Evolutionary conservation across 108 stramenopile species (phyloP), one percentile per base, ranked within the genome.

Genomic region (Cylindrotheca fusiformis): DNA sequence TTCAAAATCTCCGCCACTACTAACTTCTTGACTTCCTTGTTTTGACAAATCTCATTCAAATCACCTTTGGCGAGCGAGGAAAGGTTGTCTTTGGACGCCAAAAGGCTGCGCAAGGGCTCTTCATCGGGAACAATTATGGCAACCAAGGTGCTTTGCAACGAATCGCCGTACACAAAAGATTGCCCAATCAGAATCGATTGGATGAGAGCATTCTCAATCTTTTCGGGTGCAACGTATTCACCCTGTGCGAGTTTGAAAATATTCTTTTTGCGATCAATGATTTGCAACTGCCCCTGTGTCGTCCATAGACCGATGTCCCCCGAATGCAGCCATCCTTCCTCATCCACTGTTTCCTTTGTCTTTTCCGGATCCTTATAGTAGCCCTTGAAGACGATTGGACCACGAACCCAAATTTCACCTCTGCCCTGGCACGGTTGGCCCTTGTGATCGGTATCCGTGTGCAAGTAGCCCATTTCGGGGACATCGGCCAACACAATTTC

Each of bases 231-330:
- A 21, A 93, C 88, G 75, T 93, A 93, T 60, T 93, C 91, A 55
- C 96, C 97, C 77, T 97, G 96, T 3, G 93, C 67, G 14, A 98
- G 83, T 74, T 98, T 98, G 93, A 98, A 98, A 53, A 97, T 91
- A 69, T 98, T 96, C 80, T 98, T 98, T 77, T 95, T 96, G 48
- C 97, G 83, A 76, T 97, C 98, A 61, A 99, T 96, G 54, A 99
- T 97, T 56, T 92, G 84, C 36, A 99, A 79, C 46, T 86, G 74
- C 4, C 98, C 96, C n/a, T 97, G 79, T 4, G 65, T 23, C 0
- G 90, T 95, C 96, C 96, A 98, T 52, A 97, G 60, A 14, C 95
- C 99, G 72, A 99, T 94, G 66, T 99, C 99, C 8, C 99, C 99
- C 61, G 89, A 96, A 57, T 94, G 86, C 25, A 98, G 67, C 96